Evolutionary conservation across 2,329 filamentous ascomycete species (phyloP).

Genomic region (Escovopsis sp.): DNA sequence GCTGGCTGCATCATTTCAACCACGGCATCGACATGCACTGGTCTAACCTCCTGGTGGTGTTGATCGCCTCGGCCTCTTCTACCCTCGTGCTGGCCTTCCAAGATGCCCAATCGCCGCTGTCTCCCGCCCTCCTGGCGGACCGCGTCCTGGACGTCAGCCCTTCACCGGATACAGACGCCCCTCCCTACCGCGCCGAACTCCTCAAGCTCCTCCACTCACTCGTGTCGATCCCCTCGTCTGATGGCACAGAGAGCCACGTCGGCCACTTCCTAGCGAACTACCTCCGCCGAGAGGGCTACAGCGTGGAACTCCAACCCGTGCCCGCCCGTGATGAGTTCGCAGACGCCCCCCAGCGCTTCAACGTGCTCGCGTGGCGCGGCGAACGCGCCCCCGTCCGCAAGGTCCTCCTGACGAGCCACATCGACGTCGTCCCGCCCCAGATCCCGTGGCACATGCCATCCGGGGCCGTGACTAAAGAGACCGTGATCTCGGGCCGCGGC

Average conservation of each 20-base stretch:
- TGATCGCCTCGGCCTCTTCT: conserved; percentile 4
- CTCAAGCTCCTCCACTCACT: conserved; percentile 61
- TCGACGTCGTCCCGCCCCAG: conserved; percentile 62
- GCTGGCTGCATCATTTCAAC: background rate
- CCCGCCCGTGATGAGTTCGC: conserved; percentile 16
- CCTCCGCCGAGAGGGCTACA: conserved; percentile 35
- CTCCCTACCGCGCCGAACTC: conserved; percentile 32
- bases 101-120: conserved; percentile 4
- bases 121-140: background rate
- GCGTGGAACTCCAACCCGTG: conserved; percentile 26
- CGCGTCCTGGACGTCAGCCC: background rate
- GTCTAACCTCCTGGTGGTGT: conserved; percentile 2
- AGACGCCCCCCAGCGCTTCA: conserved; percentile 34
- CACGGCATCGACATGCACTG: conserved; percentile 3
- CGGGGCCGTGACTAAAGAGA: conserved; percentile 25
- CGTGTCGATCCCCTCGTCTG: conserved; percentile 58
- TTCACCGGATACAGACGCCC: conserved; percentile 8
- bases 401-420: conserved; percentile 63
- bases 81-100: conserved; percentile 4
- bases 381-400: conserved; percentile 32
- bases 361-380: conserved; percentile 56
- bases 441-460: conserved; percentile 49
- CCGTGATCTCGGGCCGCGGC: conserved; percentile 55
- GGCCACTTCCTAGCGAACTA: conserved; percentile 54
- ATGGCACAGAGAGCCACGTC: conserved; percentile 50